Evolutionary conservation across 2,329 filamentous ascomycete species (phyloP), one percentile per base, ranked within the genome.

Genomic region (Aschersonia sp.): DNA sequence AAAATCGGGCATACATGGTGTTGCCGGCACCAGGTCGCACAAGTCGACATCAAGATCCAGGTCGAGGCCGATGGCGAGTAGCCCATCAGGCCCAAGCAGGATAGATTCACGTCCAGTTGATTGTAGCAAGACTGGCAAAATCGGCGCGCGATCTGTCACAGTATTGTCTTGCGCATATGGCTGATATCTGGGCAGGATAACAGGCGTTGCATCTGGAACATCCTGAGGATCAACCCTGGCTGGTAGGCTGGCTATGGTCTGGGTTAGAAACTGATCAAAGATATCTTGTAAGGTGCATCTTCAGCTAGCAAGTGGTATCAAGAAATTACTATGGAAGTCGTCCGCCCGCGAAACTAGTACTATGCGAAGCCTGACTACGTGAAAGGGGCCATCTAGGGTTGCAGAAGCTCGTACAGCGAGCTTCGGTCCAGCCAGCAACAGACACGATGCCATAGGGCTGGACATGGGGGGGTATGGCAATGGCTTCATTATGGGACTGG

Each of bases 51-150:
- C 68, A 31, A 68, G 57, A 52, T 70, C 70, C 54, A 82, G 64
- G 54, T 78, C 70, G 32, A 80, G 65, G 4, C 77, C 77, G 40
- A 82, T 67, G 9, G 77, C 77, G 50, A 73, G 67, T 47, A 82
- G 73, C 51, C 80, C 72, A 41, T 67, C 56, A 42, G 71, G 58
- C 10, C 64, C 63, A 6, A 66, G 51, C 31, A 52, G 52, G 31
- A 56, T 52, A 28, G 58, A 55, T 7, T 75, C 72, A 40, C 78
- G 72, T 47, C 76, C 69, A 31, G 78, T 72, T 32, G 62, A 64
- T 56, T 77, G 73, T 35, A 82, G 65, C 42, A 80, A 58, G 30
- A 5, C 30, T 28, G 43, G 45, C 45, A 65, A 59, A 20, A 75
- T 67, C 46, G 82, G 58, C 30, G 71, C 68, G 41, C 59, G 53